Conservation (phyloP, 305 asterid species). For the Solanum hybrid region DNA sequence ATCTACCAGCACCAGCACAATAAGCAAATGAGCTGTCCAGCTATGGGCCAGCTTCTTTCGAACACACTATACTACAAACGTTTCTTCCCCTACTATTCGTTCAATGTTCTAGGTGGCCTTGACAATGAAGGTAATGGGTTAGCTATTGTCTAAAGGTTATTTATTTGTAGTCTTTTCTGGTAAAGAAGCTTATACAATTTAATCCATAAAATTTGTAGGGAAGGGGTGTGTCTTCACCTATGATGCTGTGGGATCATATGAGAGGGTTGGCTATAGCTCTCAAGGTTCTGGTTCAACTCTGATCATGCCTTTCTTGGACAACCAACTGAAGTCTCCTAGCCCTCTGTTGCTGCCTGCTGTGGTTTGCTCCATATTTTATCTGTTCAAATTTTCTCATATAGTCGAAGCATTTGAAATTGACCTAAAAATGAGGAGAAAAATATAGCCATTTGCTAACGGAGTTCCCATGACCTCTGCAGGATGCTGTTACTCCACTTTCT, state of each 20-base stretch:
- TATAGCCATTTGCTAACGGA: neutral
- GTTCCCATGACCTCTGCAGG: conserved; percentile 26
- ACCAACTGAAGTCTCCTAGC: conserved; percentile 86
- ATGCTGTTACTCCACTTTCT: conserved; percentile 86
- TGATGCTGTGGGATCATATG: conserved; percentile 97
- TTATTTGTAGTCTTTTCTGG: neutral
- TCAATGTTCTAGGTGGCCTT: conserved; percentile 92
- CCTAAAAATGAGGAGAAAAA: neutral
- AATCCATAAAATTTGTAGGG: conserved; percentile 29
- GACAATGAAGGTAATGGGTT: conserved; percentile 61
- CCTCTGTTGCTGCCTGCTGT: conserved; percentile 69
- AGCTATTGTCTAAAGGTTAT: neutral
- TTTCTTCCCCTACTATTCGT: conserved; percentile 85
- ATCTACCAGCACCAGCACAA: conserved; percentile 85
- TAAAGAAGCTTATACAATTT: neutral
- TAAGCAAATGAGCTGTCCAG: conserved; percentile 66
- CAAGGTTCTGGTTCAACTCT: conserved; percentile 93
- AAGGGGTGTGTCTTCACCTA: conserved; percentile 94
- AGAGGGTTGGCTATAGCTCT: conserved; percentile 97
- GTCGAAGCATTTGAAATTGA: neutral
- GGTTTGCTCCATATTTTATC: conserved; percentile 29
- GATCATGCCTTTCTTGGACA: conserved; percentile 86
- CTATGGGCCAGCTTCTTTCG: conserved; percentile 89
- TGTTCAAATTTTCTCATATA: neutral
- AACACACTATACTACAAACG: conserved; percentile 85